Base-by-base conservation (phyloP, 129 eudicot species). In the Saussurea involucrata region DNA sequence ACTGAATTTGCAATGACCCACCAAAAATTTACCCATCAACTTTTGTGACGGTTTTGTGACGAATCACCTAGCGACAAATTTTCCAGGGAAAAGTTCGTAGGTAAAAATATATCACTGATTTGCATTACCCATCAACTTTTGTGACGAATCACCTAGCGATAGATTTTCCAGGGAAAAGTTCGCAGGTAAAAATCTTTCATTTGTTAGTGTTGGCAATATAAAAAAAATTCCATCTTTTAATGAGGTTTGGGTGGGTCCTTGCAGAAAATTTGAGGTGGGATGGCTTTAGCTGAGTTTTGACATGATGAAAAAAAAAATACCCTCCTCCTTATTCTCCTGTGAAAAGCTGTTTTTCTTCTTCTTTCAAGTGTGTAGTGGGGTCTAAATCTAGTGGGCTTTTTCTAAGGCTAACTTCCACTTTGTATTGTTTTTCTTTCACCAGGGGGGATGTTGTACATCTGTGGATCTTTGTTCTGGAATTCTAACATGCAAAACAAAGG, bases 381-480 rank as follows among this genome's bases (percentile, higher is more conserved):
- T 75, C 83, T 71, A 78, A 78, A 70, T 78, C 64, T 77, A 61
- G 69, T 81, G 80, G 77, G 71, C 86, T 83, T 84, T 76, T 73
- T 64, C 61, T 69, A 78, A 87, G 86, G 88, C 88, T 87, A 88
- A 78, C 79, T 79, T 88, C 87, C 90, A 88, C 93, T 88, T 86
- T 81, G 88, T 81, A 63, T 78, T 71, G 75, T 85, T 83, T 76
- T 73, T 78, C 67, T 87, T 83, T 83, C 69, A 37, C 66, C 74
- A 85, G 72, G 49, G 46, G 46, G 87, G 79, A 80, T 85, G 66
- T 79, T 83, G 87, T 88, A 77, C 86, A 66, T 78, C 33, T 87
- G 81, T 86, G 86, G 88, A 86, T 83, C 80, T 86, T 83, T 83
- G 92, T 86, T 88, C 87, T 77, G 82, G 85, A 86, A 88, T 81